Evolutionary conservation across 257 asterid genomes (phyloP).

Genomic region (Prunella vulgaris): DNA sequence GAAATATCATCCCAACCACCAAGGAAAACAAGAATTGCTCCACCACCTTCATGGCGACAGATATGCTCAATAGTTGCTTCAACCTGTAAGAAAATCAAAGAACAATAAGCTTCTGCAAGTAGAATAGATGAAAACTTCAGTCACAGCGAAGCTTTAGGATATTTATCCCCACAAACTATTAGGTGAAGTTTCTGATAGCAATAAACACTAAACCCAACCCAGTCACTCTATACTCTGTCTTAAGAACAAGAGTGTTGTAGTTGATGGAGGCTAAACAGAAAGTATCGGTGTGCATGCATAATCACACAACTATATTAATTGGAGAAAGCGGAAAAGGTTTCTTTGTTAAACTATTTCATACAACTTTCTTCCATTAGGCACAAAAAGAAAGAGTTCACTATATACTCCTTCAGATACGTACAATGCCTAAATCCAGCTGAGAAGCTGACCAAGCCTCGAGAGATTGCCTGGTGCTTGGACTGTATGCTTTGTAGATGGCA

Average conservation of each 20-base stretch:
- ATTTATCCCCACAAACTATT: no score
- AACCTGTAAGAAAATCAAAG: slow-evolving; percentile 41
- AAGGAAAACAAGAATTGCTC: slow-evolving; percentile 93
- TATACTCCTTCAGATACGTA: slow-evolving; percentile 37
- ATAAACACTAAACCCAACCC: background rate
- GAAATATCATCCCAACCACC: slow-evolving; percentile 99
- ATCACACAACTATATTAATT: background rate
- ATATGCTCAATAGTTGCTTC: slow-evolving; percentile 79
- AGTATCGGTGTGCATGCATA: background rate
- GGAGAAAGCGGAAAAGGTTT: background rate
- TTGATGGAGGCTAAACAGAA: background rate
- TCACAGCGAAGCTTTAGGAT: background rate
- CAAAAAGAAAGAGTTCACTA: background rate
- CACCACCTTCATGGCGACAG: slow-evolving; percentile 76
- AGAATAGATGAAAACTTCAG: slow-evolving; percentile 5
- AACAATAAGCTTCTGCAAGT: slow-evolving; percentile 19
- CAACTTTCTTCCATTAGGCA: slow-evolving; percentile 1
- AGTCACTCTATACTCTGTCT: background rate
- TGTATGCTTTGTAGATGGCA: slow-evolving; percentile 67
- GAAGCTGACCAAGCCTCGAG: slow-evolving; percentile 94
- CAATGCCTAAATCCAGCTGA: slow-evolving; percentile 86
- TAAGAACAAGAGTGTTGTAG: background rate
- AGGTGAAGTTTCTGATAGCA: background rate
- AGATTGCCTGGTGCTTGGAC: slow-evolving; percentile 66
- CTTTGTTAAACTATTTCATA: background rate